Evolutionary conservation across 2,329 filamentous ascomycete species (phyloP), one percentile per base, ranked within the genome.

Genomic region (Mycosphaerella arachidis): DNA sequence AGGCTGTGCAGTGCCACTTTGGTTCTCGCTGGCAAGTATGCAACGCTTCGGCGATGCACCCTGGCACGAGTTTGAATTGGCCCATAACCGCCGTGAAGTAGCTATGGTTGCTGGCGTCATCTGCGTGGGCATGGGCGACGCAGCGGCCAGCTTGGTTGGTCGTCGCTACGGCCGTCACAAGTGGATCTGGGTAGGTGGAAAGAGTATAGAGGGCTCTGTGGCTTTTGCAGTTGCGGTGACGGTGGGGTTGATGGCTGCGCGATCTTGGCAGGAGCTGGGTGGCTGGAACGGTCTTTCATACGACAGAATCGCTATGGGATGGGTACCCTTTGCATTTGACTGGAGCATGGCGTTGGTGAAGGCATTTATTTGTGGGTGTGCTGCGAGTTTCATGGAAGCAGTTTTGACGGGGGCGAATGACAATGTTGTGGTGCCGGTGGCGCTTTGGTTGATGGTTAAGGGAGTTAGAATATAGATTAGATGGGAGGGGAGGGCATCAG

Each of bases 331-430:
- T 18, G 58, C 43, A 62, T 64, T 61, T 59, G 70, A 70, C 57
- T 68, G 63, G 67, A 12, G 66, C 59, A 37, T 68, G 1, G 68
- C 72, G 31, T 74, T 77, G 13, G 56, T 77, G 29, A 94, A 93
- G 71, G 86, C 88, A 10, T 78, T 81, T 4, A 71, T 90, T 52
- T 95, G 92, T 65, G 92, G 90, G 6, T 82, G 83, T 46, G 84
- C 92, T 59, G 91, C 92, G 30, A 97, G 92, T 75, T 81, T 97
- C 67, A 96, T 94, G 55, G 94, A 99, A 78, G 92, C 94, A 29
- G 93, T 97, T 51, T 78, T 99, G 64, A 97, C 94, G 13, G 94
- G 94, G 1, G 94, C 93, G 31, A 99, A 99, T 75, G 94, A 99
- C 80, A 99, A 99, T 79, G 94, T 99, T 18, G 88, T 97, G 64